Conservation (phyloP, 2,329 filamentous ascomycete genomes). For the Clonostachys solani region DNA sequence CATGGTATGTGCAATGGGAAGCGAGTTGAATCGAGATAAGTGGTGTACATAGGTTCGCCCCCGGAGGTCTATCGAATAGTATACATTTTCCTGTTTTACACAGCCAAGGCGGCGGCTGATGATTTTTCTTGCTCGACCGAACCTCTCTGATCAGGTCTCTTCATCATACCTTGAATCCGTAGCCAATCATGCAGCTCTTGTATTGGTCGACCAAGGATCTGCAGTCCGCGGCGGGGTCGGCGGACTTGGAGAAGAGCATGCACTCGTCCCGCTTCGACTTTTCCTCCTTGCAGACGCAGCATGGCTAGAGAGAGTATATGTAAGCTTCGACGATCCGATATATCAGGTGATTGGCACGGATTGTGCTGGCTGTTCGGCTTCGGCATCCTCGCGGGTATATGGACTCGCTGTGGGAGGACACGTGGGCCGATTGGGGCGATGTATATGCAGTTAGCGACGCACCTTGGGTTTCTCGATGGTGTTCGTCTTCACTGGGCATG, state of each 20-base stretch:
- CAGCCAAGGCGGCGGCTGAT: not conserved
- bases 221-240: slow-evolving; percentile 82
- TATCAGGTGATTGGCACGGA: no score
- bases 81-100: slow-evolving; percentile 3
- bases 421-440: no score
- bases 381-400: no score
- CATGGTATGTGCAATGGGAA: not conserved
- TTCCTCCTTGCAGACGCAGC: slow-evolving; percentile 96
- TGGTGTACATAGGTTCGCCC: not conserved
- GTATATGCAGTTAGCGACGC: no score
- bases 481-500: no score
- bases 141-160: slow-evolving; percentile 3
- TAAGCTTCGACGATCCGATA: no score
- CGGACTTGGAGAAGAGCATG: slow-evolving; percentile 91
- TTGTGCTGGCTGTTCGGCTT: no score
- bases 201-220: slow-evolving; percentile 79
- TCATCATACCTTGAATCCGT: slow-evolving; percentile 70
- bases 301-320: slow-evolving; percentile 56
- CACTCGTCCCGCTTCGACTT: slow-evolving; percentile 93
- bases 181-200: slow-evolving; percentile 87
- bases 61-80: slow-evolving; percentile 1
- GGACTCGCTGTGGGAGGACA: no score
- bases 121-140: not conserved
- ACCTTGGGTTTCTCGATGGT: no score
- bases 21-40: not conserved